Percentiles rank a stretch among this genome's conserved stretches.
phyloP scores from a whole-genome alignment of 2,329 filamentous ascomycete genomes.

The Alternaria arborescens region DNA sequence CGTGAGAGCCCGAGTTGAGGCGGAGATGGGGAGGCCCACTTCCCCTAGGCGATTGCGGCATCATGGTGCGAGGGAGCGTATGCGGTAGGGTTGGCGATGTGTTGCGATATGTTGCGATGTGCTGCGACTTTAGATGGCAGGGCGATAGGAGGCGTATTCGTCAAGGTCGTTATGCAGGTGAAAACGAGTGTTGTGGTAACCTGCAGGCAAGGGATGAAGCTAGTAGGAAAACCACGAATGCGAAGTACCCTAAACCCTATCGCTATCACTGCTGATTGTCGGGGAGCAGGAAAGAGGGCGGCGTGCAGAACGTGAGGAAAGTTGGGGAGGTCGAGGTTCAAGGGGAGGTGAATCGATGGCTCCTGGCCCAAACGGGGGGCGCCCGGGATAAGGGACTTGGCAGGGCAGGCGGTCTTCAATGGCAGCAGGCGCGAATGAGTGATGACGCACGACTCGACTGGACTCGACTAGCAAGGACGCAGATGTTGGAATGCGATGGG shows the following conservation, averaged over 20 bases:
- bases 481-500: conserved; percentile 1
- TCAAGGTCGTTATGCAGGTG: conserved; percentile 17
- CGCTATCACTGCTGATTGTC: conserved; percentile 36
- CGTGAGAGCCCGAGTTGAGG: conserved; percentile 67
- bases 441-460: conserved; percentile 5
- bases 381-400: conserved; percentile 22
- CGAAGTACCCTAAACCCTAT: conserved; percentile 2
- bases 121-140: not conserved
- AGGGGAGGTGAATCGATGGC: conserved; percentile 24
- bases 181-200: conserved; percentile 36
- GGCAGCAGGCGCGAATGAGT: conserved; percentile 20
- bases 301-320: conserved; percentile 11
- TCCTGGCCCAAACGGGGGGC: conserved; percentile 30
- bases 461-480: not conserved
- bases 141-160: conserved; percentile 1
- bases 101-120: not conserved
- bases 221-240: conserved; percentile 31
- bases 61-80: conserved; percentile 43
- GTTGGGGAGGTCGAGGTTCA: conserved; percentile 8
- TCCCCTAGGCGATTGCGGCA: conserved; percentile 44
- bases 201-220: conserved; percentile 16
- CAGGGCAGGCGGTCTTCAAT: conserved; percentile 29
- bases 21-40: conserved; percentile 66
- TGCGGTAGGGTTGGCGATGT: conserved; percentile 27
- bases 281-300: conserved; percentile 25